Conservation (phyloP, 2,329 filamentous ascomycete genomes). For the Aspergillus carbonarius region DNA sequence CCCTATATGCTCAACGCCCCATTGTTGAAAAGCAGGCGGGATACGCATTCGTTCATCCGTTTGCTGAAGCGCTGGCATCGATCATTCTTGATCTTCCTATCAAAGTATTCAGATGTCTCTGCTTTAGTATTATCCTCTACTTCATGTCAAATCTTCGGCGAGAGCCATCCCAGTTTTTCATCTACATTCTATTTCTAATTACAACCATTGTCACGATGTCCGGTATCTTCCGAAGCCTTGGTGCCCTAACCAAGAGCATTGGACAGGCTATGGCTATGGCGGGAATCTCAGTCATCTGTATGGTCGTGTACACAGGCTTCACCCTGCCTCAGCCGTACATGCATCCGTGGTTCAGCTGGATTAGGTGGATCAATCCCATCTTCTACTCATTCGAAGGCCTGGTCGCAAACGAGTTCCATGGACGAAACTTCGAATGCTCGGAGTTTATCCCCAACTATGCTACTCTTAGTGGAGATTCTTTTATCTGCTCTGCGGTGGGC, state of each 20-base stretch:
- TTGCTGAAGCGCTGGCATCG: constrained; percentile 6
- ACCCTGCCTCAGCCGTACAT: constrained; percentile 54
- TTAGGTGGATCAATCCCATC: constrained; percentile 75
- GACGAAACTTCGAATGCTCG: constrained; percentile 57
- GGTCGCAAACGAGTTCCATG: constrained; percentile 78
- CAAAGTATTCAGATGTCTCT: constrained; percentile 67
- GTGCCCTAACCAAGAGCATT: constrained; percentile 65
- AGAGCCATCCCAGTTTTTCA: constrained; percentile 74
- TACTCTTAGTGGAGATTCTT: constrained; percentile 38
- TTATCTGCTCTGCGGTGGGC: constrained; percentile 58
- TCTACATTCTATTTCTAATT: constrained; percentile 75
- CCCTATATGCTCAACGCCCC: constrained; percentile 17
- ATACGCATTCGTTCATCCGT: constrained; percentile 23
- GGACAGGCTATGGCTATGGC: constrained; percentile 55
- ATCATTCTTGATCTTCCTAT: constrained; percentile 57
- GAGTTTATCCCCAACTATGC: constrained; percentile 41
- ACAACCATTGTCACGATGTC: constrained; percentile 71
- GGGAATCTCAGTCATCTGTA: constrained; percentile 42
- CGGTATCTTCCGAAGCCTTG: constrained; percentile 78
- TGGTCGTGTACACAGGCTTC: constrained; percentile 49
- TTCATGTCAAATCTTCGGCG: constrained; percentile 80
- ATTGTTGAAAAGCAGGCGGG: constrained; percentile 22
- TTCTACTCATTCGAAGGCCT: constrained; percentile 78
- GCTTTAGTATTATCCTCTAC: constrained; percentile 76
- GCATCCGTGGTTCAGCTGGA: constrained; percentile 76